Base-by-base conservation (phyloP, 2,329 filamentous ascomycete species). In the Xylariaceae sp. region DNA sequence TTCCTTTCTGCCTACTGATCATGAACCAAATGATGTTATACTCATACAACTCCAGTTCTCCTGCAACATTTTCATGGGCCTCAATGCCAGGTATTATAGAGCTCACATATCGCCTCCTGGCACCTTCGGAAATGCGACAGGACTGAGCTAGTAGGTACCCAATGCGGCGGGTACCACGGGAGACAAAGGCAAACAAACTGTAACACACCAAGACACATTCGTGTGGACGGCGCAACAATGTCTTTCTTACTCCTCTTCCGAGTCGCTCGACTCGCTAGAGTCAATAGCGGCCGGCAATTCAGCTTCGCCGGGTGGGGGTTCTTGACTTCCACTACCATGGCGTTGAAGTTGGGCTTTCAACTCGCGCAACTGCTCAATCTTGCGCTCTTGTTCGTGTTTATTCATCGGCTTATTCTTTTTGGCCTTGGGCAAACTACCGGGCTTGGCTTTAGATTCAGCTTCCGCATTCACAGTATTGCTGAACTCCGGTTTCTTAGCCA, bases 341-440 rank as follows among this genome's bases (percentile, higher is more conserved):
- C 77, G 74, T 59, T 74, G 72, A 60, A 78, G 80, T 58, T 78
- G 73, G n/a, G 78, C 78, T 65, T 87, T 78, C 63, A 85, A 80
- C 70, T 83, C 80, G 65, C 83, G 80, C 23, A 89, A 78, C 70
- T 84, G 78, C 64, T 82, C 78, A 67, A 90, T 87, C 64, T 83
- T 86, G 48, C 82, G 79, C 69, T 88, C 86, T 73, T 90, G 87
- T 73, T 89, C 87, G 39, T 77, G 76, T 74, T 88, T 88, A 73
- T 84, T 86, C 87, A 90, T 90, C 1, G 87, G 87, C 78, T 89
- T 89, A 73, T 89, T 88, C 79, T 88, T 88, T 77, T 86, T 87
- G 56, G 82, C 81, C 73, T 85, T 86, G 63, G 75, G 75, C 30
- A 75, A 76, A 18, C 74, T 71, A 50, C 67, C 69, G 13, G 70